Conservation (phyloP, 1,139 yeast species). For the Trichomonascaceae sp. region DNA sequence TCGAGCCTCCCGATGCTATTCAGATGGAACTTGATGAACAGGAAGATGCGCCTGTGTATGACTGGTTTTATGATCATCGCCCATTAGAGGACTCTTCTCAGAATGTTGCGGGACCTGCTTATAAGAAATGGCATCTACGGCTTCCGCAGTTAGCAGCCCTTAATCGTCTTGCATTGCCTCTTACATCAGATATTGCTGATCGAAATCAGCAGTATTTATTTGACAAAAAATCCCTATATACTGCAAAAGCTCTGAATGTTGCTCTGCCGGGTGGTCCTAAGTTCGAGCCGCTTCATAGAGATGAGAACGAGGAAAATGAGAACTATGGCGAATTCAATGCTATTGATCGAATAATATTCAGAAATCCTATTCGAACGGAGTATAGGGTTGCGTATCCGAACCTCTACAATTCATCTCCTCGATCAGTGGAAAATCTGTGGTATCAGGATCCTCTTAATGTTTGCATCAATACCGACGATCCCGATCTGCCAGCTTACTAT, state of each 20-base stretch:
- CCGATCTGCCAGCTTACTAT: constrained; percentile 50
- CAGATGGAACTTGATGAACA: constrained; percentile 53
- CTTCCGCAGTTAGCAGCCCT: constrained; percentile 59
- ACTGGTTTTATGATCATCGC: constrained; percentile 76
- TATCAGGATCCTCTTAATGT: constrained; percentile 58
- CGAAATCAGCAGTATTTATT: constrained; percentile 62
- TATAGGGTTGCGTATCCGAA: constrained; percentile 82
- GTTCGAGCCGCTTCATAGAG: constrained; percentile 81
- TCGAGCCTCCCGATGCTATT: constrained; percentile 67
- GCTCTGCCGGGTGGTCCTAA: constrained; percentile 95
- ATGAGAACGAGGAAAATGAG: constrained; percentile 55
- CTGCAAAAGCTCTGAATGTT: constrained; percentile 83
- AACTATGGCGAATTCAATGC: constrained; percentile 89
- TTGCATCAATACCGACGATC: constrained; percentile 42
- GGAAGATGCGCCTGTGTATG: constrained; percentile 53
- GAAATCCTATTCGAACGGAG: constrained; percentile 73
- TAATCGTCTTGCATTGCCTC: constrained; percentile 60
- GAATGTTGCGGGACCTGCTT: constrained; percentile 69
- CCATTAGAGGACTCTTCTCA: constrained; percentile 59
- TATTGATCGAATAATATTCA: constrained; percentile 75
- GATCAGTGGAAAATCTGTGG: constrained; percentile 54
- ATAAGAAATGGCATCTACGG: constrained; percentile 63
- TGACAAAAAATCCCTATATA: constrained; percentile 70
- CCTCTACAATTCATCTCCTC: constrained; percentile 72
- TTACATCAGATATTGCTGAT: constrained; percentile 53